Percentiles rank a stretch among this genome's conserved stretches.
phyloP scores from a whole-genome alignment of 441 rosid species.

The Rhodomyrtus psidioides region DNA sequence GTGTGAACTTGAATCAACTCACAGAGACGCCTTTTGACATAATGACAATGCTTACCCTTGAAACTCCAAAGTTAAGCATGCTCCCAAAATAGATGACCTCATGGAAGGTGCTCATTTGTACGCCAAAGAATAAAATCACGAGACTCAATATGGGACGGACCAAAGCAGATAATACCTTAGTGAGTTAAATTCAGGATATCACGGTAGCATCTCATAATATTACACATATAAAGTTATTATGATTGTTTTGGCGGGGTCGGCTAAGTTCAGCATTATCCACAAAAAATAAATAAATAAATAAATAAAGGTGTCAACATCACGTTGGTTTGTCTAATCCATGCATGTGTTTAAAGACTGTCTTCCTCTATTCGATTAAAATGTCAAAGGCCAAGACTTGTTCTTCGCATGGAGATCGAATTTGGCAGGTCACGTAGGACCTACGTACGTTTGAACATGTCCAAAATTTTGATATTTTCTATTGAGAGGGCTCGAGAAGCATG shows the following conservation, averaged over 20 bases:
- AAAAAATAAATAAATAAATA: too few species aligned
- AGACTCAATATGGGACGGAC: too few species aligned
- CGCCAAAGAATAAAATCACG: too few species aligned
- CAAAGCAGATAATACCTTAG: too few species aligned
- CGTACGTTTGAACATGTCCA: not conserved
- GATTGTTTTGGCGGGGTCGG: not conserved
- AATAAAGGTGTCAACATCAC: not conserved
- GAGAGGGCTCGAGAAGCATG: not conserved
- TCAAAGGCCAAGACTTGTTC: not conserved
- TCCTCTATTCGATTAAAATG: not conserved
- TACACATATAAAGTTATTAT: too few species aligned
- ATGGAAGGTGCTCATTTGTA: too few species aligned
- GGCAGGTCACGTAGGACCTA: not conserved
- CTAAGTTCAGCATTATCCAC: not conserved
- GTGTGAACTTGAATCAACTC: too few species aligned
- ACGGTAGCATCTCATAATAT: not conserved
- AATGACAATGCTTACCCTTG: too few species aligned
- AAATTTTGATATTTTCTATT: not conserved
- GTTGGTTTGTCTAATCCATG: not conserved
- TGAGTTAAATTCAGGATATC: too few species aligned
- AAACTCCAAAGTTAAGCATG: too few species aligned
- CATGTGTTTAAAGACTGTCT: not conserved
- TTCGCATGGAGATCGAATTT: not conserved
- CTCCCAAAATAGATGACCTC: too few species aligned
- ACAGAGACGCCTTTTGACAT: too few species aligned